Base-by-base conservation (phyloP, 805 yeast species). In the Spathaspora gorwiae region DNA sequence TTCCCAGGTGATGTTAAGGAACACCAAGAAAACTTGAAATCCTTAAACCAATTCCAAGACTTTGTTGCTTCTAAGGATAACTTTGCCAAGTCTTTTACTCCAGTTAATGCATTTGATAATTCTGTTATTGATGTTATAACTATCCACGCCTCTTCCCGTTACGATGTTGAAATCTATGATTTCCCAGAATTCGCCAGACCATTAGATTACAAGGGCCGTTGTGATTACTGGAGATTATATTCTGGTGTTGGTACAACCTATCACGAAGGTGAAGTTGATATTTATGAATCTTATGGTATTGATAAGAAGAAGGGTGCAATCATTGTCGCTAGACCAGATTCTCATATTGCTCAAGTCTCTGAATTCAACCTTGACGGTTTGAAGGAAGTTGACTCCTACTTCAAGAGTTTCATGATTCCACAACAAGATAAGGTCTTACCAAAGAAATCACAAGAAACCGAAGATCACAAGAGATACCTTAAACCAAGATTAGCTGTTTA, bases 301-400 rank as follows among this genome's bases (percentile, higher is more conserved):
- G 58, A 61, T 39, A 47, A 53, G 26, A 36, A 47, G 12, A 44
- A 44, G 13, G 66, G 66, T 6, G 51, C 55, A 35, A 44, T 59
- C 31, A 44, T 62, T 34, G 62, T 62, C 11, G 47, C 60, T 9
- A 47, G 68, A 35, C 68, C 68, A 10, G 68, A 64, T 47, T 68
- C 68, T 3, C 59, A 63, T 43, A 61, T 63, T 26, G 55, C 65
- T 9, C 10, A 42, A n/a, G 62, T 61, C 19, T 46, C 54, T 9
- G 52, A 48, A 26, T 49, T 48, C 36, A 54, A 52, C 14, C 27
- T 43, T 9, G 40, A 42, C 4, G 62, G 64, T 11, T 42, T 47
- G 37, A 30, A 43, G 12, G 37, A 47, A 15, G 54, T 57, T 31
- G 48, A 50, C 15, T 43, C 45, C 29, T 63, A 53, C 45, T 61